A percentile compares a stretch with the other conserved stretches of the same genome.
These are phyloP conservation scores for Nigrospora osmanthi DNA, from an alignment of 2,329 filamentous ascomycete species.

Conservation along the genomic window DNA sequence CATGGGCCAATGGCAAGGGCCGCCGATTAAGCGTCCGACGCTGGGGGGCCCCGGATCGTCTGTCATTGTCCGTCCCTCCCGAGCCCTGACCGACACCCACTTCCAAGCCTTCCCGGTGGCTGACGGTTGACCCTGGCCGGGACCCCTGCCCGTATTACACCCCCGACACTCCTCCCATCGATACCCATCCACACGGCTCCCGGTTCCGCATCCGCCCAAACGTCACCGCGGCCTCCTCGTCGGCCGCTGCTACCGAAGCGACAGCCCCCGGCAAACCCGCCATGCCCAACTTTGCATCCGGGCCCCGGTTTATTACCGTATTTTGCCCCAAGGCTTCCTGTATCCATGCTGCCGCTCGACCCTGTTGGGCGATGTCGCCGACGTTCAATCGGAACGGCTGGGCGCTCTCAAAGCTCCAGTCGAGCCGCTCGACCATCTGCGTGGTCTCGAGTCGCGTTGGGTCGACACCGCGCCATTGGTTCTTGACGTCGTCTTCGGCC, in stretches of 20 bases:
- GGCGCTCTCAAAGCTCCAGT: slow-evolving; percentile 4
- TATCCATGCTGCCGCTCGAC: neutral
- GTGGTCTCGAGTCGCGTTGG: slow-evolving; percentile 1
- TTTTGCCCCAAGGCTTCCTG: neutral
- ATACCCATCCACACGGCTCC: neutral
- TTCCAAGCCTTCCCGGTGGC: no score
- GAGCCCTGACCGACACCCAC: no score
- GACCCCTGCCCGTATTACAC: no score
- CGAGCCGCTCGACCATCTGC: slow-evolving; percentile 3
- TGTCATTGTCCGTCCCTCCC: no score
- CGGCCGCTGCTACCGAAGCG: neutral
- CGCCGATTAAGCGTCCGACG: no score
- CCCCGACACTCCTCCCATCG: neutral
- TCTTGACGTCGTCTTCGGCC: slow-evolving; percentile 1
- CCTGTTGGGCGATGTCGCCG: neutral
- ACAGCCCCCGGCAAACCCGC: neutral
- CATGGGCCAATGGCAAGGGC: no score
- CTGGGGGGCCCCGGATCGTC: no score
- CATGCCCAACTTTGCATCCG: neutral
- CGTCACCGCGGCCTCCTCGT: neutral
- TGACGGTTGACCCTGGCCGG: no score
- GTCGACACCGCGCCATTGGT: neutral
- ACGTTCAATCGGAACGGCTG: slow-evolving; percentile 1
- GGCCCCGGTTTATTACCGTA: no score
- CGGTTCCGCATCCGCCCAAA: neutral